A percentile compares a stretch with the other conserved stretches of the same genome.
Evolutionary conservation across 2,329 filamentous ascomycete species (phyloP).

Genomic region (Claviceps africana): DNA sequence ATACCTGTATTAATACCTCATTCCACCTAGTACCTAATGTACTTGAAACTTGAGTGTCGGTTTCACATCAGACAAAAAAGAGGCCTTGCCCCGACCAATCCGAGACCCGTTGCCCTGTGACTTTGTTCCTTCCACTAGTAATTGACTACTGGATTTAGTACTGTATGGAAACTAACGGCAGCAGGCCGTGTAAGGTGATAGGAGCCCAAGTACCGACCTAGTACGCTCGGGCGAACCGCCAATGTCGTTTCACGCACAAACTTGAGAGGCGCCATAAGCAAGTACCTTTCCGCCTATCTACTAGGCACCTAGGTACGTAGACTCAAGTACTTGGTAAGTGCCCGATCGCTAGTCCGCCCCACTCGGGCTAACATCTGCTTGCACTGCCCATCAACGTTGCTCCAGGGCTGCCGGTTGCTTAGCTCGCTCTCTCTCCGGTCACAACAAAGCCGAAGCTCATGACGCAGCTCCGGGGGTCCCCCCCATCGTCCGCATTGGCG

Average conservation of each 20-base stretch:
- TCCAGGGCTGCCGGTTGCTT: neutral
- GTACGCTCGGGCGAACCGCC: neutral
- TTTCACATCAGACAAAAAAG: neutral
- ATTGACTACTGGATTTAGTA: too few relatives aligned
- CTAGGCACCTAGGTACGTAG: too few relatives aligned
- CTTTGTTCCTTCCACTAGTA: neutral
- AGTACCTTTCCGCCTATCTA: too few relatives aligned
- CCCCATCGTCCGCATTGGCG: neutral
- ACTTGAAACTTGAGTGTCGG: neutral
- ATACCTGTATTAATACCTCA: neutral
- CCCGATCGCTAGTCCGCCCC: neutral
- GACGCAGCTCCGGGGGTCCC: constrained; percentile 3
- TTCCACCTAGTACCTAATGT: neutral
- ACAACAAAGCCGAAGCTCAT: constrained; percentile 2
- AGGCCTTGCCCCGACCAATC: neutral
- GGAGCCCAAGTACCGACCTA: too few relatives aligned
- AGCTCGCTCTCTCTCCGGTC: neutral
- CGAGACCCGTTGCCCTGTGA: neutral
- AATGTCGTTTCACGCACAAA: neutral
- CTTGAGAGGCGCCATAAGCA: too few relatives aligned
- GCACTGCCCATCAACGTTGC: neutral
- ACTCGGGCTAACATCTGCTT: neutral
- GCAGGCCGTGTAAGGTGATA: neutral
- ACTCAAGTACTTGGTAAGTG: neutral
- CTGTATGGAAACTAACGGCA: neutral